Percentiles rank a stretch among this genome's conserved stretches.
Conservation (phyloP, 2,329 filamentous ascomycete species). For the Xylaria polymorpha region DNA sequence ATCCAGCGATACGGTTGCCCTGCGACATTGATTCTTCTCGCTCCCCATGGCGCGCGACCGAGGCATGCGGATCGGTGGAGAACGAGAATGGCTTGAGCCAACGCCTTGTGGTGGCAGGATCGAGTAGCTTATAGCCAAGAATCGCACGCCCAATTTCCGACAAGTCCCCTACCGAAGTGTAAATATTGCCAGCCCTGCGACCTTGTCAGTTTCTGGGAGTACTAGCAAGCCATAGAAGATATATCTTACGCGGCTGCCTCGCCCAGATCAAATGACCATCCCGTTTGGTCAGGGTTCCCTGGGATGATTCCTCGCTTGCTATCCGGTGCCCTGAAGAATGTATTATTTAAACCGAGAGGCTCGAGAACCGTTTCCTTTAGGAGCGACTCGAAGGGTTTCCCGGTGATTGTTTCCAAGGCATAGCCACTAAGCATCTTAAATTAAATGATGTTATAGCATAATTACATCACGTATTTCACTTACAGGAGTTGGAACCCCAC, state of each 20-base stretch:
- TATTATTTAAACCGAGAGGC: slow-evolving; percentile 54
- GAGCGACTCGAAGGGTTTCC: slow-evolving; percentile 51
- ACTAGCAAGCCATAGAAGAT: slow-evolving; percentile 13
- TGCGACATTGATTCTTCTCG: slow-evolving; percentile 45
- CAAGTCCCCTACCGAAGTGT: slow-evolving; percentile 51
- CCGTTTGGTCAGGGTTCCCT: slow-evolving; percentile 43
- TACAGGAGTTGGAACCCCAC: slow-evolving; percentile 49
- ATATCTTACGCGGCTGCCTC: slow-evolving; percentile 45
- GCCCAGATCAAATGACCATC: slow-evolving; percentile 47
- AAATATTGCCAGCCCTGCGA: slow-evolving; percentile 52
- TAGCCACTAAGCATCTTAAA: slow-evolving; percentile 53
- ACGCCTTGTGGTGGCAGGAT: slow-evolving; percentile 49
- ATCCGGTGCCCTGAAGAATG: slow-evolving; percentile 49
- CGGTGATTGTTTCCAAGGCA: slow-evolving; percentile 54
- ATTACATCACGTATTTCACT: slow-evolving; percentile 49
- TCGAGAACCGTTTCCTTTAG: slow-evolving; percentile 53
- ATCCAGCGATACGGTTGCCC: slow-evolving; percentile 51
- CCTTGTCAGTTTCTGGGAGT: slow-evolving; percentile 38
- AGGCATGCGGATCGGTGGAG: slow-evolving; percentile 54
- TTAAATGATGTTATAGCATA: slow-evolving; percentile 43
- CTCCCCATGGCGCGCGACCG: slow-evolving; percentile 55
- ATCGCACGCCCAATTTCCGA: slow-evolving; percentile 49
- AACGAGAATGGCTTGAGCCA: slow-evolving; percentile 57
- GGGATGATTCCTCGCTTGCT: slow-evolving; percentile 54
- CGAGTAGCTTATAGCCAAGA: slow-evolving; percentile 52